Percentiles rank a stretch among this genome's conserved stretches.
Evolutionary conservation across 352 stramenopile genomes (phyloP).

Genomic region (Phytophthora syringae): DNA sequence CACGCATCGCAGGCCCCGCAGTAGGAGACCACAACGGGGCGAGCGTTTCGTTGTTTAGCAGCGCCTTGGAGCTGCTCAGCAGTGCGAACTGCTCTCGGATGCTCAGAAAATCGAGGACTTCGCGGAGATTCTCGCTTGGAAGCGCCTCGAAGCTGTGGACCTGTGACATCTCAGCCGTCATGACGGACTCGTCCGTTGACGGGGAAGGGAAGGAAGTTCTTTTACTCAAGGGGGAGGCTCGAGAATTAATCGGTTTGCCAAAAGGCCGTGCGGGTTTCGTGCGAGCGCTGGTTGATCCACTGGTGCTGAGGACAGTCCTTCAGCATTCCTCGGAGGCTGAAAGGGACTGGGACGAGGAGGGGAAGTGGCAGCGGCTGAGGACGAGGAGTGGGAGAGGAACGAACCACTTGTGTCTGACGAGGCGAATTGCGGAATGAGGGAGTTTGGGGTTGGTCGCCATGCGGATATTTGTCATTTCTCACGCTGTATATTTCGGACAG

Average conservation of each 20-base stretch:
- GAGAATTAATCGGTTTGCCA: slow-evolving; percentile 61
- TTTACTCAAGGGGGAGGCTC: slow-evolving; percentile 6
- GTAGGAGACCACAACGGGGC: slow-evolving; percentile 56
- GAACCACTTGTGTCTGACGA: slow-evolving; percentile 3
- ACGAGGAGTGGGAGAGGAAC: background rate
- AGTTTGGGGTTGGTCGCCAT: slow-evolving; percentile 1
- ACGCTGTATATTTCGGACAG: background rate
- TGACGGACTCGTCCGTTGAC: slow-evolving; percentile 4
- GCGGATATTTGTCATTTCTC: slow-evolving; percentile 22
- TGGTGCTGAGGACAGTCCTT: slow-evolving; percentile 92
- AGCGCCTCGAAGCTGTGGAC: slow-evolving; percentile 29
- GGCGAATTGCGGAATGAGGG: slow-evolving; percentile 30
- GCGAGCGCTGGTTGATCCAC: slow-evolving; percentile 89
- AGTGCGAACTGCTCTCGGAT: slow-evolving; percentile 68
- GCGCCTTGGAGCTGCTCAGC: slow-evolving; percentile 44
- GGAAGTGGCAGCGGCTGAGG: background rate
- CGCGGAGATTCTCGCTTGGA: slow-evolving; percentile 56
- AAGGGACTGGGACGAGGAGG: slow-evolving; percentile 10
- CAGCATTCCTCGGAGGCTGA: slow-evolving; percentile 63
- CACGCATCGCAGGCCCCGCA: slow-evolving; percentile 67
- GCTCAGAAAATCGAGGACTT: slow-evolving; percentile 62
- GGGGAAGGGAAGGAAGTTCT: background rate
- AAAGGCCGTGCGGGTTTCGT: slow-evolving; percentile 85
- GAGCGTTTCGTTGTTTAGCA: slow-evolving; percentile 53
- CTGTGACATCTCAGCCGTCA: slow-evolving; percentile 12